Conservation (phyloP, 495 filamentous ascomycete genomes). For the Penicillium daleae region DNA sequence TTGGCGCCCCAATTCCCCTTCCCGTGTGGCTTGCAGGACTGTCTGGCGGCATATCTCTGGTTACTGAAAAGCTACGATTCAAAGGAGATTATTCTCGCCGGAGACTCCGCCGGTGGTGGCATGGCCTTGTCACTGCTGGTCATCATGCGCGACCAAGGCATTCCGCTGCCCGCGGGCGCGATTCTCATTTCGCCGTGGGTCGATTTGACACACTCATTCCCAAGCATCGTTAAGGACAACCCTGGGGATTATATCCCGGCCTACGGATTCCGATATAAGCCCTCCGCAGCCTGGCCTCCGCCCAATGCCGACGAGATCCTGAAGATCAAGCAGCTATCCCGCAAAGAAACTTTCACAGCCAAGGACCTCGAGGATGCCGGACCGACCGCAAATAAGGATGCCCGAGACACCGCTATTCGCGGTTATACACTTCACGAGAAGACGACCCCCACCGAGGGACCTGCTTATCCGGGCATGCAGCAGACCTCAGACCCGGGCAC, state of each 20-base stretch:
- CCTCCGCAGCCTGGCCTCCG: slow-evolving; percentile 87
- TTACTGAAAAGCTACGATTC: slow-evolving; percentile 74
- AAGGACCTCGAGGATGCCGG: slow-evolving; percentile 26
- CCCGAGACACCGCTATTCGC: slow-evolving; percentile 42
- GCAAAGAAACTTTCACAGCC: slow-evolving; percentile 38
- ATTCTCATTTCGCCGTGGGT: slow-evolving; percentile 93
- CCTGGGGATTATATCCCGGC: slow-evolving; percentile 84
- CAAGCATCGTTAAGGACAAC: slow-evolving; percentile 75
- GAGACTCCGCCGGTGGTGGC: slow-evolving; percentile 89
- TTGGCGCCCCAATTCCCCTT: slow-evolving; percentile 94
- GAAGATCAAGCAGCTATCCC: slow-evolving; percentile 42
- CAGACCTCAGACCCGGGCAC: slow-evolving; percentile 28
- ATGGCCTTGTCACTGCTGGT: slow-evolving; percentile 84
- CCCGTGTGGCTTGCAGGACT: slow-evolving; percentile 88
- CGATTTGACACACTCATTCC: slow-evolving; percentile 92
- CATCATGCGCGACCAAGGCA: slow-evolving; percentile 74
- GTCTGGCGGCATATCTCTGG: slow-evolving; percentile 82
- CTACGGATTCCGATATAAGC: slow-evolving; percentile 83
- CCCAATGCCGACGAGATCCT: slow-evolving; percentile 73
- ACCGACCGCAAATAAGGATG: slow-evolving; percentile 22
- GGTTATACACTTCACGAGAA: slow-evolving; percentile 46
- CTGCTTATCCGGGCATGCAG: slow-evolving; percentile 43
- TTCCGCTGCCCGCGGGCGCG: slow-evolving; percentile 85
- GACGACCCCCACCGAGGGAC: slow-evolving; percentile 20
- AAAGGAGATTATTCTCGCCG: slow-evolving; percentile 78